These are phyloP conservation scores for Exophiala lecanii-corni DNA, from an alignment of 2,329 filamentous ascomycete species.

Conservation along the genomic window DNA sequence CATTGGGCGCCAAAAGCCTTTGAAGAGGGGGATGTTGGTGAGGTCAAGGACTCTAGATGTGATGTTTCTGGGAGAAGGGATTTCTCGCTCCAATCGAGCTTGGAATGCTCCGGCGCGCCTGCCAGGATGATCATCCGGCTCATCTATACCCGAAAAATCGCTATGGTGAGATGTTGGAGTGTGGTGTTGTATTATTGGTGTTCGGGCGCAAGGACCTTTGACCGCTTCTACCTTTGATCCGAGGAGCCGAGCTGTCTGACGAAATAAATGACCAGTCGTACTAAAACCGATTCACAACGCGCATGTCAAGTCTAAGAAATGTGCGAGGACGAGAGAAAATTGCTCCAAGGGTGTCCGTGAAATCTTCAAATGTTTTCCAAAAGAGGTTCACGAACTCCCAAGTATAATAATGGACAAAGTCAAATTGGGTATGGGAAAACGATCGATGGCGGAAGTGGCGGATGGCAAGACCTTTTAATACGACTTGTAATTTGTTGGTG, in stretches of 20 bases:
- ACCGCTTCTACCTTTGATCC: too few relatives aligned
- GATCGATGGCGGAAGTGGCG: constrained; percentile 2
- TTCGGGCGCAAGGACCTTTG: background rate
- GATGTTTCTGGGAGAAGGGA: constrained; percentile 18
- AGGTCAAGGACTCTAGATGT: constrained; percentile 17
- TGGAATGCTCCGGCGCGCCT: constrained; percentile 22
- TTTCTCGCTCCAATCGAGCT: constrained; percentile 27
- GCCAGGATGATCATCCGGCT: constrained; percentile 27
- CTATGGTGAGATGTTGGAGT: background rate
- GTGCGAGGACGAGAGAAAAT: too few relatives aligned
- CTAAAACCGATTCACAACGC: too few relatives aligned
- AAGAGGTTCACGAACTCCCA: too few relatives aligned
- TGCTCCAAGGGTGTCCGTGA: too few relatives aligned
- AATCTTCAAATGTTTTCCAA: too few relatives aligned
- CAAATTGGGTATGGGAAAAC: too few relatives aligned
- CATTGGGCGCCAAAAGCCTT: constrained; percentile 23
- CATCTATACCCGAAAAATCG: constrained; percentile 10
- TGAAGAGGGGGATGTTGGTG: constrained; percentile 10
- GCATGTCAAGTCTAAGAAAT: too few relatives aligned
- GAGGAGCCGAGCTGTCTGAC: too few relatives aligned
- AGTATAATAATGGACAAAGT: too few relatives aligned
- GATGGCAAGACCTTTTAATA: background rate
- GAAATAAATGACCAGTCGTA: too few relatives aligned
- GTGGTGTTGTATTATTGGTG: background rate
- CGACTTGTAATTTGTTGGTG: too few relatives aligned